These are phyloP conservation scores for Coemansia nantahalensis DNA, from an alignment of 192 early-diverging fungal species.

Conservation along the genomic window DNA sequence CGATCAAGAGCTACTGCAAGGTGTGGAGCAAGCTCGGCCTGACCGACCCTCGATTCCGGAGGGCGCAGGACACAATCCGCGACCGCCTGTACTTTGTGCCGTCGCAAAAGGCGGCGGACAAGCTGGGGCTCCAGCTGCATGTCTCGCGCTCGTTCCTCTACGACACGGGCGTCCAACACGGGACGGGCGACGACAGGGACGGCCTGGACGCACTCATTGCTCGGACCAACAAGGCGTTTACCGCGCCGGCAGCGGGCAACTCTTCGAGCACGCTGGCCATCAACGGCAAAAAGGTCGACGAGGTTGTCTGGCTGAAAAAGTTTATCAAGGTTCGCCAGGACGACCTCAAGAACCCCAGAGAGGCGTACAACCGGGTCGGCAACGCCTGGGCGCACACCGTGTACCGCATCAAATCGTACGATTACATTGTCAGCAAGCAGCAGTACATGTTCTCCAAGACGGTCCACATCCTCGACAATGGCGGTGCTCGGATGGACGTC, in stretches of 20 bases:
- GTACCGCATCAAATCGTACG: slow-evolving; percentile 51
- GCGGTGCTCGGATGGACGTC: slow-evolving; percentile 10
- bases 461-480: slow-evolving; percentile 46
- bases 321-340: slow-evolving; percentile 43
- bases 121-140: slow-evolving; percentile 25
- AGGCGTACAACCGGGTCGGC: slow-evolving; percentile 27
- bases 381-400: slow-evolving; percentile 42
- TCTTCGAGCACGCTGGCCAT: slow-evolving; percentile 31
- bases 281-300: slow-evolving; percentile 32
- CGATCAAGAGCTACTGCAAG: slow-evolving; percentile 46
- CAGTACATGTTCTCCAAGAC: slow-evolving; percentile 28
- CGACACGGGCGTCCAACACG: slow-evolving; percentile 51
- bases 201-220: slow-evolving; percentile 24
- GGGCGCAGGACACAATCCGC: slow-evolving; percentile 35
- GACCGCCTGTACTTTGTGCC: slow-evolving; percentile 46
- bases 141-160: slow-evolving; percentile 47
- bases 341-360: slow-evolving; percentile 42
- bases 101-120: slow-evolving; percentile 30
- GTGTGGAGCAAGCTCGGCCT: slow-evolving; percentile 46
- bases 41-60: slow-evolving; percentile 38
- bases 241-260: slow-evolving; percentile 7
- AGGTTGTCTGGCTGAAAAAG: slow-evolving; percentile 42
- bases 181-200: slow-evolving; percentile 38
- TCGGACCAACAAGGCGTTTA: slow-evolving; percentile 22
- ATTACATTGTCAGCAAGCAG: slow-evolving; percentile 19